Percentiles rank a stretch among this genome's conserved stretches.
These are phyloP conservation scores for Diplodia scrobiculata DNA, from an alignment of 2,329 filamentous ascomycete species.

Conservation along the genomic window DNA sequence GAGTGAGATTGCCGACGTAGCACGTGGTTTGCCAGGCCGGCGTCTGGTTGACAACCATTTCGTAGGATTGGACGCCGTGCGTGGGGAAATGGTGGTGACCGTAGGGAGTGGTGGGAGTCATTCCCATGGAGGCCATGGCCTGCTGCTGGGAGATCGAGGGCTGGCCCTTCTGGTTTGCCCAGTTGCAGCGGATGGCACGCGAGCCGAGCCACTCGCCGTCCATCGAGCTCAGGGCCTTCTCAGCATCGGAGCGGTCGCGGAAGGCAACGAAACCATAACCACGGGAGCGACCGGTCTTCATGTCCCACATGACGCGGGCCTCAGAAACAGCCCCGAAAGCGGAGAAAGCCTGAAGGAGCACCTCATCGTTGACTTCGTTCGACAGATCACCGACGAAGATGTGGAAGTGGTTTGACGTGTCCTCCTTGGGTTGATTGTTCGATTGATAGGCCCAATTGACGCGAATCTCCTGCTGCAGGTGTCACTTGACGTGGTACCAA, in stretches of 20 bases:
- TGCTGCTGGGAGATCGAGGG: conserved; percentile 97
- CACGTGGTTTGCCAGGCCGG: conserved; percentile 97
- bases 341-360: conserved; percentile 89
- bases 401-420: conserved; percentile 97
- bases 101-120: conserved; percentile 95
- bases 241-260: conserved; percentile 87
- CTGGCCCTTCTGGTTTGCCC: conserved; percentile 99
- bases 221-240: conserved; percentile 96
- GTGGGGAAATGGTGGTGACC: conserved; percentile 98
- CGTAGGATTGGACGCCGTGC: conserved; percentile 93
- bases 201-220: conserved; percentile 99
- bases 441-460: conserved; percentile 99
- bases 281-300: conserved; percentile 97
- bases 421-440: conserved; percentile 90
- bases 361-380: conserved; percentile 98
- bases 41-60: conserved; percentile 94
- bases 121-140: conserved; percentile 94
- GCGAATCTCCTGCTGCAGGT: conserved; percentile 76
- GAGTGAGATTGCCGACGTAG: conserved; percentile 96
- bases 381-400: conserved; percentile 98
- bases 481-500: conserved; percentile 27
- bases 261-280: conserved; percentile 98
- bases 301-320: conserved; percentile 99
- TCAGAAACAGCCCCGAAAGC: conserved; percentile 95
- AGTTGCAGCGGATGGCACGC: conserved; percentile 97